These are phyloP conservation scores for Fusarium devonianum DNA, from an alignment of 2,329 filamentous ascomycete species.

Conservation along the genomic window DNA sequence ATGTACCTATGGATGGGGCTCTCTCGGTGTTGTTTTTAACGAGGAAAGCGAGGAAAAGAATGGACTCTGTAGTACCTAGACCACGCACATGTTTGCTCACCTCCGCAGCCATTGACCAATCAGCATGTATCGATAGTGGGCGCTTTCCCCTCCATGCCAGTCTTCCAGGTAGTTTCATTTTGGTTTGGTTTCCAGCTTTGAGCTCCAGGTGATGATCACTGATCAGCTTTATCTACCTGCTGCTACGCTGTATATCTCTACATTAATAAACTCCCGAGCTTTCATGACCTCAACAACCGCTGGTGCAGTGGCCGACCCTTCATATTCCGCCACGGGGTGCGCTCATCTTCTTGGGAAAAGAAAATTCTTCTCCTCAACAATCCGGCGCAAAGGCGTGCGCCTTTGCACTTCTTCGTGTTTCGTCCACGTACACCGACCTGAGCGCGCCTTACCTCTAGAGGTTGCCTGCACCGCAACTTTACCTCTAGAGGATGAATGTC, in stretches of 20 bases:
- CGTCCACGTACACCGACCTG: slow-evolving; percentile 39
- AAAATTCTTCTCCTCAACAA: slow-evolving; percentile 38
- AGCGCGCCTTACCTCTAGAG: slow-evolving; percentile 40
- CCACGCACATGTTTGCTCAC: slow-evolving; percentile 33
- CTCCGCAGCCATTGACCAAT: slow-evolving; percentile 45
- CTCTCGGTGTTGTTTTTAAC: slow-evolving; percentile 38
- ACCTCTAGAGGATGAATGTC: slow-evolving; percentile 41
- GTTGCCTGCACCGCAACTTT: slow-evolving; percentile 40
- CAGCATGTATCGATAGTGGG: slow-evolving; percentile 41
- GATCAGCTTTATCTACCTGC: slow-evolving; percentile 25
- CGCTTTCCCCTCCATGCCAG: slow-evolving; percentile 28
- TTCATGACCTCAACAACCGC: slow-evolving; percentile 30
- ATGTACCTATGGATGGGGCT: background rate
- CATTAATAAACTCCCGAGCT: slow-evolving; percentile 30
- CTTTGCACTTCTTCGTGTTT: slow-evolving; percentile 35
- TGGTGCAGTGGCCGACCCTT: slow-evolving; percentile 4
- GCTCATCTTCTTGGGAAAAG: slow-evolving; percentile 20
- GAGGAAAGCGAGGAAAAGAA: slow-evolving; percentile 26
- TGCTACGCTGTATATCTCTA: too few relatives aligned
- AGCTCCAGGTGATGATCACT: too few relatives aligned
- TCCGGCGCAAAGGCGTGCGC: slow-evolving; percentile 28
- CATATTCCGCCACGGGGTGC: slow-evolving; percentile 3
- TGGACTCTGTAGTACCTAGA: too few relatives aligned
- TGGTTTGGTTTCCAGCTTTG: slow-evolving; percentile 28
- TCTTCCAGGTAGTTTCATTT: slow-evolving; percentile 37